Conservation (phyloP, 768 basidiomycete species). For the Nevesoporus exiguus region DNA sequence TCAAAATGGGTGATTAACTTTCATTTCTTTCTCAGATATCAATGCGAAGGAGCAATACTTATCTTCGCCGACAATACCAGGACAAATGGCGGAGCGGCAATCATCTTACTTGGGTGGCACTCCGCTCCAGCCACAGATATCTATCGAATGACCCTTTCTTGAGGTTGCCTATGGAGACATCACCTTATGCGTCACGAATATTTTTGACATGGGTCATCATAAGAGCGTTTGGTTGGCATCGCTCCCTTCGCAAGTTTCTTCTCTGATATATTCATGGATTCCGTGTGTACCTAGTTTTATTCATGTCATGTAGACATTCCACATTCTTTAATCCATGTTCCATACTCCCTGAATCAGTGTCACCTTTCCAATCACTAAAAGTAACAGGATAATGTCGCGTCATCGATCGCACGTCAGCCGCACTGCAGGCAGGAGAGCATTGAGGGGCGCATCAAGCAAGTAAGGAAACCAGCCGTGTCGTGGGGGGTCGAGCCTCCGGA, state of each 20-base stretch:
- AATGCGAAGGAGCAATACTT: constrained; percentile 44
- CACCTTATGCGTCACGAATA: constrained; percentile 1
- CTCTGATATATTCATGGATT: constrained; percentile 7
- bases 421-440: not conserved
- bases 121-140: constrained; percentile 61
- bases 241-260: not conserved
- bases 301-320: constrained; percentile 16
- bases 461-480: not conserved
- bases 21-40: constrained; percentile 40
- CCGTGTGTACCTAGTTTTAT: constrained; percentile 10
- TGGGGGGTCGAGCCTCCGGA: constrained; percentile 15
- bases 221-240: not conserved
- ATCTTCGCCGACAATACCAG: constrained; percentile 36
- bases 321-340: constrained; percentile 17
- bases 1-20: constrained; percentile 38
- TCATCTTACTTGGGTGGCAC: constrained; percentile 42
- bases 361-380: not conserved
- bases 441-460: not conserved
- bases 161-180: not conserved
- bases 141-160: constrained; percentile 57
- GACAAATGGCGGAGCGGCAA: constrained; percentile 45
- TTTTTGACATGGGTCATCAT: constrained; percentile 3
- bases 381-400: not conserved
- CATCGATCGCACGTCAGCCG: no score
- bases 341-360: constrained; percentile 7